Base-by-base conservation (phyloP, 164 flowering plant genomes). In the Paratinospora sagittata region DNA sequence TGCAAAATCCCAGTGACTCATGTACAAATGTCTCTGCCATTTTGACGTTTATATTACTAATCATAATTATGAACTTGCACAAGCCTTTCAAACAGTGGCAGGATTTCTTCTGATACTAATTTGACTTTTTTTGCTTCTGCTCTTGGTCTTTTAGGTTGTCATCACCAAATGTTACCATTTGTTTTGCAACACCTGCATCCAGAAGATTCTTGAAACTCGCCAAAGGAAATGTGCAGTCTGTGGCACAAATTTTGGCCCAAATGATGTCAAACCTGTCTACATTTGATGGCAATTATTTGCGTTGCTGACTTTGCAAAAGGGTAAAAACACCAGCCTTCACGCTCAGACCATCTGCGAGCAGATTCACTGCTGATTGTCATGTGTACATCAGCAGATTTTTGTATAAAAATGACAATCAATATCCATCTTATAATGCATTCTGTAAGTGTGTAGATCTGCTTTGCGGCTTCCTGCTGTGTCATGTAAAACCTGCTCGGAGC, bases 151-250 rank as follows among this genome's bases (percentile, higher is more conserved):
- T 8, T 92, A 96, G 99, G 99, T 96, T 75, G 97, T 93, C 55
- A 89, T 96, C 72, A 87, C 97, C 41, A 96, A 93, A 81, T 96
- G 98, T 86, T 96, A 84, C 84, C 99, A 96, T 74, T 84, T 96
- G 67, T 90, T 91, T 77, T 96, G 99, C 84, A 80, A 83, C 63
- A 73, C 85, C 17, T 96, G 99, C 47, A 80, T 91, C 27, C 97
- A 90, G 68, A 86, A 73, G 78, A 76, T 86, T 6, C 72, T 82
- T 27, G 97, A 81, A 75, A 77, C 74, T 70, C 96, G 98, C 24
- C 92, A 87, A 58, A 90, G 97, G 58, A 91, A 85, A 78, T 96
- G 99, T 73, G 89, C 90, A 33, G 73, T 75, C 0, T 96, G 98
- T 78, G 68, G 85, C 11, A 77, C 89, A 26, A 91, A 87, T 76